Conservation (phyloP, 768 basidiomycete species). For the Suillus luteus region DNA sequence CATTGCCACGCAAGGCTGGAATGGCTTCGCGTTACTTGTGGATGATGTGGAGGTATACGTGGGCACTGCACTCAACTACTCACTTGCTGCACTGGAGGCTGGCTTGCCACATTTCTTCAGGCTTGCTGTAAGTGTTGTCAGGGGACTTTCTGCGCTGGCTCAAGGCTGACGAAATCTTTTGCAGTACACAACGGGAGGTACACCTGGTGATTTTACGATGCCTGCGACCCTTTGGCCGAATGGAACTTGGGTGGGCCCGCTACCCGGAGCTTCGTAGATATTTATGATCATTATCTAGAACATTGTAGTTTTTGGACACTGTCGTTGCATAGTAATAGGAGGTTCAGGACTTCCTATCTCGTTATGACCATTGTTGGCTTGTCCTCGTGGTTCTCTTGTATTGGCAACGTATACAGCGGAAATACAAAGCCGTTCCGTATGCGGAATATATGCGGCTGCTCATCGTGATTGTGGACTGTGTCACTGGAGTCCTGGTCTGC, state of each 20-base stretch:
- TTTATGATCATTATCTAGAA: slow-evolving; percentile 7
- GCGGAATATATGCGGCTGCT: slow-evolving; percentile 1
- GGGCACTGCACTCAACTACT: slow-evolving; percentile 71
- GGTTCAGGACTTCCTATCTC: neutral
- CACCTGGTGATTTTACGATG: slow-evolving; percentile 77
- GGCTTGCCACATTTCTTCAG: slow-evolving; percentile 77
- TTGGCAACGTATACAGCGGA: slow-evolving; percentile 1
- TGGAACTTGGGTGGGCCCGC: slow-evolving; percentile 79
- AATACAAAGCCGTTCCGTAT: slow-evolving; percentile 4
- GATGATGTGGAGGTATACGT: slow-evolving; percentile 83
- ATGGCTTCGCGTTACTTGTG: slow-evolving; percentile 77
- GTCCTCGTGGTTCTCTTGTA: neutral
- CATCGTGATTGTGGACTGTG: neutral
- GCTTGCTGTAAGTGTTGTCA: slow-evolving; percentile 58
- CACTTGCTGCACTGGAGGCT: slow-evolving; percentile 60
- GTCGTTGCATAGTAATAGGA: neutral
- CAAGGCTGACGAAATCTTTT: slow-evolving; percentile 12
- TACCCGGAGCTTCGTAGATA: slow-evolving; percentile 59
- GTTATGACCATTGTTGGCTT: neutral
- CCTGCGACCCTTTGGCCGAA: slow-evolving; percentile 77
- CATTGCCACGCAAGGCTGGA: slow-evolving; percentile 49
- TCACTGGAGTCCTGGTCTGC: neutral
- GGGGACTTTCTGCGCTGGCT: slow-evolving; percentile 2
- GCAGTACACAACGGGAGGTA: slow-evolving; percentile 50
- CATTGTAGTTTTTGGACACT: slow-evolving; percentile 1